A percentile compares a stretch with the other conserved stretches of the same genome.
phyloP scores from a whole-genome alignment of 2,329 filamentous ascomycete species.

The Clathrospora elynae region DNA sequence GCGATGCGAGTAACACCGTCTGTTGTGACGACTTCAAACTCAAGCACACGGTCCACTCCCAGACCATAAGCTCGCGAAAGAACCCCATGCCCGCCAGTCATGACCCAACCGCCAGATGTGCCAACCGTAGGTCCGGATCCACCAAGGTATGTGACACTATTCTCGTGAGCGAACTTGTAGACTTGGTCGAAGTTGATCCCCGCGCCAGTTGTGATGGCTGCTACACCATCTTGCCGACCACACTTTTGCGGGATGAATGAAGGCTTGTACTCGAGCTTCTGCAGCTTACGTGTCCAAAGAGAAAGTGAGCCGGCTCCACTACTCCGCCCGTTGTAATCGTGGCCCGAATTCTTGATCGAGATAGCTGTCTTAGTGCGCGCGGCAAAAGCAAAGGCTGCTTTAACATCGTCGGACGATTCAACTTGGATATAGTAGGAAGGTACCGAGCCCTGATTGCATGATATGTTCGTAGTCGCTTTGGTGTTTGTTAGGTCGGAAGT shows the following conservation, averaged over 20 bases:
- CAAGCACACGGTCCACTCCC: constrained; percentile 31
- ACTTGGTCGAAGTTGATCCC: constrained; percentile 33
- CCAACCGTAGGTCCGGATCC: constrained; percentile 53
- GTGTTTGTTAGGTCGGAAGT: no score
- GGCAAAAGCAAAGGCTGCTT: constrained; percentile 30
- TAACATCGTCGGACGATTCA: no score
- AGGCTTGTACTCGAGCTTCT: constrained; percentile 23
- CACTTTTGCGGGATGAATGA: constrained; percentile 17
- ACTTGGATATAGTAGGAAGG: no score
- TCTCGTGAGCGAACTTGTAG: constrained; percentile 23
- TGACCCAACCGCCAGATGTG: constrained; percentile 38
- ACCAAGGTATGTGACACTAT: constrained; percentile 24
- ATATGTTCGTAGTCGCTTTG: no score
- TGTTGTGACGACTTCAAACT: constrained; percentile 33
- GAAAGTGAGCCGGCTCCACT: constrained; percentile 20
- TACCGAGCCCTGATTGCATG: no score
- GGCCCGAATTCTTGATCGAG: constrained; percentile 38
- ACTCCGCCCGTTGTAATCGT: constrained; percentile 35
- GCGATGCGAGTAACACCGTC: constrained; percentile 25
- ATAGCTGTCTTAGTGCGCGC: constrained; percentile 31
- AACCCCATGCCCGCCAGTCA: constrained; percentile 58
- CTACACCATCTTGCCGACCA: constrained; percentile 19
- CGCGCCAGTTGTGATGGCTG: constrained; percentile 32
- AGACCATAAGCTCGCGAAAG: constrained; percentile 52
- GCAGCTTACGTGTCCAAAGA: constrained; percentile 31